phyloP scores from a whole-genome alignment of 768 basidiomycete species.

The Wakefieldia striispora region DNA sequence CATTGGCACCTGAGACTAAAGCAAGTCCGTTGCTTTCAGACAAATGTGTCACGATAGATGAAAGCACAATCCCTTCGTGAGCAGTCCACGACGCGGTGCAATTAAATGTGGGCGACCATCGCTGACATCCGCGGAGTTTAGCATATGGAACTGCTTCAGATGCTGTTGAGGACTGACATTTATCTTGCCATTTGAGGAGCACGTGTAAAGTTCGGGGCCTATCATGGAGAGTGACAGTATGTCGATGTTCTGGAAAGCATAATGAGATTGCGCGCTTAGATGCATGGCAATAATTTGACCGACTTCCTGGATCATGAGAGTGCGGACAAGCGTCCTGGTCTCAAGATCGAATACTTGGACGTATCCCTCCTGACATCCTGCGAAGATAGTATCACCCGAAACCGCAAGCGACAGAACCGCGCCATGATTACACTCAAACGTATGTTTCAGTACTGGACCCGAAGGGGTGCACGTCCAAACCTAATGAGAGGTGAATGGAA shows the following conservation, averaged over 20 bases:
- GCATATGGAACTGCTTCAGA: background rate
- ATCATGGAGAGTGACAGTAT: conserved; percentile 78
- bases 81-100: conserved; percentile 81
- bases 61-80: conserved; percentile 80
- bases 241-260: conserved; percentile 58
- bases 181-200: conserved; percentile 65
- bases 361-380: conserved; percentile 92
- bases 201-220: conserved; percentile 61
- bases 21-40: conserved; percentile 21
- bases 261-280: background rate
- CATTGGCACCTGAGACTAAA: conserved; percentile 81
- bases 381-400: conserved; percentile 79
- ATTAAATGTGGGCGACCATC: conserved; percentile 84
- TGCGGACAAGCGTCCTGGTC: conserved; percentile 82
- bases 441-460: conserved; percentile 52
- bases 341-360: conserved; percentile 91
- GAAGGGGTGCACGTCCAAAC: conserved; percentile 60
- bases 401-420: conserved; percentile 81
- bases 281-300: conserved; percentile 3
- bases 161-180: conserved; percentile 44
- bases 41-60: conserved; percentile 59
- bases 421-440: conserved; percentile 70
- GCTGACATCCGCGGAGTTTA: conserved; percentile 36
- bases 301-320: conserved; percentile 84
- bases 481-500: conserved; percentile 33